These are phyloP conservation scores for Schizosaccharomyces lindneri DNA, from an alignment of 805 yeast species.

Conservation along the genomic window DNA sequence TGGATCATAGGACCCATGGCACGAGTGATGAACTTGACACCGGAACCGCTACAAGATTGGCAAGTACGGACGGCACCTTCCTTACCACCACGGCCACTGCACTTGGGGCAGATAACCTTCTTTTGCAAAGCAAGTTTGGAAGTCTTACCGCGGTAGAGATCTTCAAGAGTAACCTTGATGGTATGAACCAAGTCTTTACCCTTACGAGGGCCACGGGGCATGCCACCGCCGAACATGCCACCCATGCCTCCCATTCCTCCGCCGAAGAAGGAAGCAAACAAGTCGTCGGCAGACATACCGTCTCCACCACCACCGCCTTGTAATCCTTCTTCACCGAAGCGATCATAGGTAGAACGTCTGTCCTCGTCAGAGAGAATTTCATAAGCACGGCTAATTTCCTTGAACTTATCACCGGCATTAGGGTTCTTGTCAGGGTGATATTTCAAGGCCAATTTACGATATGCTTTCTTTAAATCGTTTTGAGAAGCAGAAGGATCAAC, in stretches of 20 bases:
- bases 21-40: conserved; percentile 74
- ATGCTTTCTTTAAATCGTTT: conserved; percentile 49
- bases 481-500: conserved; percentile 28
- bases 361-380: conserved; percentile 71
- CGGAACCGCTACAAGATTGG: conserved; percentile 69
- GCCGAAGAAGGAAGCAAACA: conserved; percentile 66
- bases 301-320: conserved; percentile 49
- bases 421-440: conserved; percentile 68
- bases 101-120: conserved; percentile 63
- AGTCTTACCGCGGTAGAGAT: conserved; percentile 77
- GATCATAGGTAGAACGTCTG: conserved; percentile 74
- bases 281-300: conserved; percentile 47
- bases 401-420: conserved; percentile 90
- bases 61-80: conserved; percentile 74
- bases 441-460: conserved; percentile 44
- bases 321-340: conserved; percentile 79
- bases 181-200: conserved; percentile 69
- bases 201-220: conserved; percentile 11
- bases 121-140: conserved; percentile 84
- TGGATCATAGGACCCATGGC: conserved; percentile 99
- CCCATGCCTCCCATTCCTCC: conserved; percentile 15
- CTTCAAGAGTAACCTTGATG: conserved; percentile 67
- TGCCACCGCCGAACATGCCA: conserved; percentile 16
- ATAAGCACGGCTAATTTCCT: conserved; percentile 70
- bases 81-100: conserved; percentile 94